Conservation (phyloP, 108 stramenopile species). For the Nitzschia palea region DNA sequence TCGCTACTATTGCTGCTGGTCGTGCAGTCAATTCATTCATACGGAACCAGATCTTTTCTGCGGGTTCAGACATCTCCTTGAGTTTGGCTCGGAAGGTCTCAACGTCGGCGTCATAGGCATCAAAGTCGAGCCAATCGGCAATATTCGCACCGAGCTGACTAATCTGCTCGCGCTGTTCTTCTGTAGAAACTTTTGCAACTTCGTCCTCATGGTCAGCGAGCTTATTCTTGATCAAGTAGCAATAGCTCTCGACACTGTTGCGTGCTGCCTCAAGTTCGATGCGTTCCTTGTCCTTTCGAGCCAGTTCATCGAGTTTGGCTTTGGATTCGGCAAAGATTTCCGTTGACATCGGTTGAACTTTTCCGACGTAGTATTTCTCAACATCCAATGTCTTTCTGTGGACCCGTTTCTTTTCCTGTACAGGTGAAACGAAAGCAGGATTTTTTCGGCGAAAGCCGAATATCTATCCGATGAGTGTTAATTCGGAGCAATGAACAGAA, state of each 20-base stretch:
- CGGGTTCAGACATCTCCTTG: slow-evolving; percentile 75
- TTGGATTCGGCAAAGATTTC: slow-evolving; percentile 79
- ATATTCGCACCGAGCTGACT: slow-evolving; percentile 66
- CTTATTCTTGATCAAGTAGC: slow-evolving; percentile 88
- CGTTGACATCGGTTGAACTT: slow-evolving; percentile 61
- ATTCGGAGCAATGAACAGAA: not conserved
- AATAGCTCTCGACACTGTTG: slow-evolving; percentile 93
- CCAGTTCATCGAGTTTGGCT: slow-evolving; percentile 76
- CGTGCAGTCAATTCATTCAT: slow-evolving; percentile 77
- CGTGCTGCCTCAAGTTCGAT: slow-evolving; percentile 88
- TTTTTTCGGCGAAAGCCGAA: slow-evolving; percentile 51
- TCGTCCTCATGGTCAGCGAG: slow-evolving; percentile 80
- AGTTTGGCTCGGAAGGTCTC: slow-evolving; percentile 80
- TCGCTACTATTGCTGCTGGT: slow-evolving; percentile 72
- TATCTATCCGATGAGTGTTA: slow-evolving; percentile 40
- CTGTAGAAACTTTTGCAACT: slow-evolving; percentile 83
- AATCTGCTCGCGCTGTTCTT: slow-evolving; percentile 92
- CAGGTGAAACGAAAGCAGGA: slow-evolving; percentile 45
- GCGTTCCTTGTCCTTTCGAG: slow-evolving; percentile 83
- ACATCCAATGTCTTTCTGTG: slow-evolving; percentile 66
- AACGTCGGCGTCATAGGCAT: slow-evolving; percentile 89
- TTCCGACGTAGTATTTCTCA: slow-evolving; percentile 52
- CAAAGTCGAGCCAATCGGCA: slow-evolving; percentile 98
- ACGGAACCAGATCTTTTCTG: slow-evolving; percentile 85
- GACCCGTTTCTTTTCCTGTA: slow-evolving; percentile 80